Conservation (phyloP, 2,329 filamentous ascomycete genomes). For the Colletotrichum endophyticum region DNA sequence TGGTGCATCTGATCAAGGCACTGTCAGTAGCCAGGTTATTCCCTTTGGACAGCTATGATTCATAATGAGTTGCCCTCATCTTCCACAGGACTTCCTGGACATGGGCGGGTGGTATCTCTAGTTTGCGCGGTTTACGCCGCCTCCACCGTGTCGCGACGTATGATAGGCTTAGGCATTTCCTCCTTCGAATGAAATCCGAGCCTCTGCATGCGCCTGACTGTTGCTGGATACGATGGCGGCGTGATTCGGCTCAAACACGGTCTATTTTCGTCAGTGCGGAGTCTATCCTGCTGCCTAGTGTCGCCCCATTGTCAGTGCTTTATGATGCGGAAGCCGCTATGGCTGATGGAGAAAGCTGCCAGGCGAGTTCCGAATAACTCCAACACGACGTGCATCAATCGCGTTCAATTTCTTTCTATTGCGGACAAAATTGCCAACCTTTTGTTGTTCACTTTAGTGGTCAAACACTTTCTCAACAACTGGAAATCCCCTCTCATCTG, state of each 20-base stretch:
- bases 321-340: not conserved
- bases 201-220: not conserved
- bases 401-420: not conserved
- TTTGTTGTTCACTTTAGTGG: not conserved
- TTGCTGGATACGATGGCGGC: not conserved
- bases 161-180: too few species aligned
- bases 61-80: not conserved
- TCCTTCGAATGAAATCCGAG: too few species aligned
- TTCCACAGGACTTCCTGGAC: not conserved
- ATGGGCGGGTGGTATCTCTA: too few species aligned
- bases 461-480: too few species aligned
- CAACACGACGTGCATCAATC: not conserved
- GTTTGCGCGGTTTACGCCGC: not conserved
- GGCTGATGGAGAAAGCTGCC: not conserved
- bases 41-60: not conserved
- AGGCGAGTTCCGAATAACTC: not conserved
- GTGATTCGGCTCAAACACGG: not conserved
- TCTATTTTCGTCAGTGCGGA: not conserved
- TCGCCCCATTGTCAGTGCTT: not conserved
- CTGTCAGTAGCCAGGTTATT: not conserved
- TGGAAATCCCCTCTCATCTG: too few species aligned
- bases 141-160: not conserved
- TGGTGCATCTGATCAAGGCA: not conserved
- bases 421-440: rapidly evolving
- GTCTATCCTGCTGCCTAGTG: not conserved